Base-by-base conservation (phyloP, 176 grass and related monocot genomes). In the Triticum aestivum region DNA sequence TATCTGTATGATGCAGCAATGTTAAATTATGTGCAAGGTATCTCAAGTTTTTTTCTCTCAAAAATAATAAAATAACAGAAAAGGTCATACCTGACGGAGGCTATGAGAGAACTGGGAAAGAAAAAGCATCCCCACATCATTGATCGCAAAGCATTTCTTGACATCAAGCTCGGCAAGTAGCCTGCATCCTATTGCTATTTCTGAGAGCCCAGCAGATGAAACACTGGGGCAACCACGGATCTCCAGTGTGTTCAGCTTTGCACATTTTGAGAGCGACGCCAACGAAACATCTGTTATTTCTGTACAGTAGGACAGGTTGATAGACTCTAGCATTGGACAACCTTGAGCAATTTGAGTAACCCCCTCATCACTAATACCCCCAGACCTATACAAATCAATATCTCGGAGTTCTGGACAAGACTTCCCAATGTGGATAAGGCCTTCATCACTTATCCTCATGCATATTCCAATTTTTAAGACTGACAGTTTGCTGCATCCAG, bases 401-500 rank as follows among this genome's bases (percentile, higher is more conserved):
- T 94, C 97, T 78, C 87, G 85, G 33, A 96, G 92, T 47, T 88
- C 65, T 30, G 90, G 61, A 47, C 97, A 94, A 45, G 58, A 79
- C 79, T 72, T 89, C 52, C 90, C 92, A 67, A 98, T 73, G 42
- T 92, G 79, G 30, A 82, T 85, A 84, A 98, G 88, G 17, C 94
- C 94, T 88, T 94, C 85, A 70, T 93, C 90, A 39, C 82, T 90
- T 76, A 96, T 94, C 75, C 75, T 96, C 83, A 93, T 82, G 87
- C 92, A 98, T 72, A 96, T 92, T 5, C 92, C 94, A 86, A 96
- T 83, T 85, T 98, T 98, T 67, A 98, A 84, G 75, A 75, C 94
- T 23, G 79, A 89, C 29, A 96, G 92, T 41, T 91, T 94, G 45
- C 29, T 79, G 82, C 94, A 98, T 83, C 65, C 30, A 18, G 90